Percentiles rank a stretch among this genome's conserved stretches.
phyloP scores from a whole-genome alignment of 2,329 filamentous ascomycete genomes.

The Magnaporthiopsis rhizophila region DNA sequence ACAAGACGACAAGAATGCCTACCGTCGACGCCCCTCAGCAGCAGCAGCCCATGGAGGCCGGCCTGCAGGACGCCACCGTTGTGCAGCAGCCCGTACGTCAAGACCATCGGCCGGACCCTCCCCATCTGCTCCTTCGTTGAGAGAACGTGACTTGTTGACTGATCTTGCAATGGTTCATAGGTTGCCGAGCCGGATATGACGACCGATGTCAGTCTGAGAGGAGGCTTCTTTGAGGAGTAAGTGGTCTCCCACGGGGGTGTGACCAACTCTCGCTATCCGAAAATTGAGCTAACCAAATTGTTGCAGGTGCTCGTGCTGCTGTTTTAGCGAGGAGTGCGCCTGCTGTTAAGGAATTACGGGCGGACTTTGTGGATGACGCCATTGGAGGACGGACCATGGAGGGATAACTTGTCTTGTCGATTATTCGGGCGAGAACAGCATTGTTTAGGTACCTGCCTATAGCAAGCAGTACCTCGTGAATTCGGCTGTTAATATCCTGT shows the following conservation, averaged over 20 bases:
- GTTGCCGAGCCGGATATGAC: constrained; percentile 17
- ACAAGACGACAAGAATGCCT: constrained; percentile 20
- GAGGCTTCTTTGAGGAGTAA: constrained; percentile 22
- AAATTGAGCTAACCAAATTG: neutral
- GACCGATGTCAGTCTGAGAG: constrained; percentile 18
- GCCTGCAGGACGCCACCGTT: constrained; percentile 15
- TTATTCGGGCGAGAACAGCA: too few species aligned
- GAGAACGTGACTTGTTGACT: neutral
- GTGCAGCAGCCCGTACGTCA: constrained; percentile 23
- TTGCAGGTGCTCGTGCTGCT: constrained; percentile 19
- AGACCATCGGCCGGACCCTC: neutral
- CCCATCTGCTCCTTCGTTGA: neutral
- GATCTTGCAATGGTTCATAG: constrained; percentile 11
- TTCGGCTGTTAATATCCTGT: too few species aligned
- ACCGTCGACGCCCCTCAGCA: constrained; percentile 18
- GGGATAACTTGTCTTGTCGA: too few species aligned
- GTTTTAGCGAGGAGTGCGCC: constrained; percentile 20
- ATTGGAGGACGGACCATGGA: neutral
- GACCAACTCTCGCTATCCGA: neutral
- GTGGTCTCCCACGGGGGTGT: neutral
- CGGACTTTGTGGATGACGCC: neutral
- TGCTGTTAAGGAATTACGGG: constrained; percentile 18
- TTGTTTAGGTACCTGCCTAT: too few species aligned
- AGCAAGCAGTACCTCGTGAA: too few species aligned
- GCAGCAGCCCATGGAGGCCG: constrained; percentile 23